Evolutionary conservation across 1,284 basidiomycete genomes (phyloP).

Genomic region (Pseudozyma thailandica): DNA sequence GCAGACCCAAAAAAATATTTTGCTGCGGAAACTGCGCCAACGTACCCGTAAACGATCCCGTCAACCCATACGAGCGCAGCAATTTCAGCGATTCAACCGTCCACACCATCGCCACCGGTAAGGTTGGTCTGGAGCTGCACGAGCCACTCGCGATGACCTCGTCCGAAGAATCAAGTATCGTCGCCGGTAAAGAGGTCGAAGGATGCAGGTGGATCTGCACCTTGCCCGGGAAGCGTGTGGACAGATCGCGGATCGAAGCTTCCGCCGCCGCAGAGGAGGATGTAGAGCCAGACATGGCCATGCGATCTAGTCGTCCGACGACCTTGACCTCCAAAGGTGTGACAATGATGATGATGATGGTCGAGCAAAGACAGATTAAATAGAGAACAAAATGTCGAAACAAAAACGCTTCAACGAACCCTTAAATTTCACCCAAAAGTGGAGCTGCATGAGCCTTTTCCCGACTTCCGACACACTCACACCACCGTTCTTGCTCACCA

Average conservation of each 20-base stretch:
- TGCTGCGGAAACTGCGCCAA: constrained; percentile 94
- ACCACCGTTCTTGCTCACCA: not conserved
- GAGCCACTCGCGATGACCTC: not conserved
- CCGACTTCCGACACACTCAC: constrained; percentile 2
- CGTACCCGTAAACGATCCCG: constrained; percentile 86
- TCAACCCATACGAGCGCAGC: constrained; percentile 76
- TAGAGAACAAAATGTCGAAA: not conserved
- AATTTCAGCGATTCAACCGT: constrained; percentile 30
- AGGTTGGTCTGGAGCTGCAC: not conserved
- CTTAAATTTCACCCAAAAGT: constrained; percentile 3
- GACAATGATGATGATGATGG: no score
- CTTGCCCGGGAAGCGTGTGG: not conserved
- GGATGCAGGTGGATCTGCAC: constrained; percentile 43
- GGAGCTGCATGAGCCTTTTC: not conserved
- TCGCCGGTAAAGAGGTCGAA: constrained; percentile 1
- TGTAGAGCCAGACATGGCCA: constrained; percentile 1
- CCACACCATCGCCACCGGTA: constrained; percentile 36
- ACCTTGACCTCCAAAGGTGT: no score
- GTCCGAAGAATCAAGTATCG: not conserved
- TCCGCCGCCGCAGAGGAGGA: not conserved
- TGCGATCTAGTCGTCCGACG: no score
- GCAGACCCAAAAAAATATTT: constrained; percentile 93
- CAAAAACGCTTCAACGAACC: not conserved
- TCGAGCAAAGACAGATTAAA: no score
- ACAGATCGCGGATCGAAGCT: not conserved